Conservation (phyloP, 2,329 filamentous ascomycete genomes). For the Fusarium camptoceras region DNA sequence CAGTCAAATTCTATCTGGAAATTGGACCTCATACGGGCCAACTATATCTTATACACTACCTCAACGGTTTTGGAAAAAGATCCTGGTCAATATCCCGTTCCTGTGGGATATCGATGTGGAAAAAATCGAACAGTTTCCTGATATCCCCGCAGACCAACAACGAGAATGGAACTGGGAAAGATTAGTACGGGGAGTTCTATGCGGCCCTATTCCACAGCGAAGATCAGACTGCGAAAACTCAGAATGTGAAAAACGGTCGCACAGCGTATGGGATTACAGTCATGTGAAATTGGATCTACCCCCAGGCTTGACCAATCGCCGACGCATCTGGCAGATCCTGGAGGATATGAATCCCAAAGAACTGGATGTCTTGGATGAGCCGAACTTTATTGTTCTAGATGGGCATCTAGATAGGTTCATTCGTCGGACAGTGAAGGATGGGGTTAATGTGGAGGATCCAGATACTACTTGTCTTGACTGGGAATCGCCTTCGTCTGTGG, state of each 20-base stretch:
- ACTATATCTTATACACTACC: background rate
- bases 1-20: background rate
- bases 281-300: background rate
- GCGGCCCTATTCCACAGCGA: background rate
- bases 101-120: background rate
- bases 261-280: background rate
- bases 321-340: background rate
- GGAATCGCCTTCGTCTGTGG: background rate
- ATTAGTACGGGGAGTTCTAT: background rate
- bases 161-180: background rate
- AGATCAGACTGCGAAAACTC: background rate
- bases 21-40: rapidly evolving
- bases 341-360: background rate
- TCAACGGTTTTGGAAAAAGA: background rate
- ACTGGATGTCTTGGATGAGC: background rate
- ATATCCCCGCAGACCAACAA: background rate
- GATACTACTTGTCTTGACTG: background rate
- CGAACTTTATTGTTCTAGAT: background rate
- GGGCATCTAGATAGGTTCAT: background rate
- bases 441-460: background rate
- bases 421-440: background rate
- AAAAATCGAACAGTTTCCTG: background rate
- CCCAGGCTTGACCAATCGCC: background rate
- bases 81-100: background rate
- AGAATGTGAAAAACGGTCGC: too few species aligned